phyloP scores from a whole-genome alignment of 805 yeast species.

The Sugiyamaella lignohabitans region DNA sequence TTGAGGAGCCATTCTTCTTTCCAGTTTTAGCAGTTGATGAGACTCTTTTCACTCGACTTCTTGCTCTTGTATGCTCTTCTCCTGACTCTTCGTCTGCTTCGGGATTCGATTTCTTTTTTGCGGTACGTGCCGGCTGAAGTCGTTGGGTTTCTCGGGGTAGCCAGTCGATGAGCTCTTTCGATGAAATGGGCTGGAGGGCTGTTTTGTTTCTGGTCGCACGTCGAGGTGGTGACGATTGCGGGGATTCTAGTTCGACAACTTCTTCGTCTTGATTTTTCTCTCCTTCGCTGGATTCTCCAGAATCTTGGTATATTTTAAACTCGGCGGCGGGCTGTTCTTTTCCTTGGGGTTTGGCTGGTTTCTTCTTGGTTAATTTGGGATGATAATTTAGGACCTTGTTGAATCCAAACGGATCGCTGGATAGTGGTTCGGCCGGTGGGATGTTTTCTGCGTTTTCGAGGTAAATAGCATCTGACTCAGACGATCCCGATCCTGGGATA shows the following conservation, averaged over 20 bases:
- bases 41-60: too few relatives aligned
- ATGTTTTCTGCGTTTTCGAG: not conserved
- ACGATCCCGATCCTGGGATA: not conserved
- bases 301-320: slow-evolving; percentile 2
- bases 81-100: too few relatives aligned
- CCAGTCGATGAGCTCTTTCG: not conserved
- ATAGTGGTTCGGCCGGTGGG: slow-evolving; percentile 1
- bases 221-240: not conserved
- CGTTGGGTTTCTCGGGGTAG: not conserved
- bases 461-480: not conserved
- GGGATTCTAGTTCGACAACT: not conserved
- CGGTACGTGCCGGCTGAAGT: not conserved
- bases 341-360: too few relatives aligned
- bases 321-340: not conserved
- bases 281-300: not conserved
- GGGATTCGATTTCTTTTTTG: too few relatives aligned
- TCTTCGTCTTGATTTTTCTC: not conserved
- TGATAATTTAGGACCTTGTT: not conserved
- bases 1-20: not conserved
- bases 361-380: not conserved
- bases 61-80: too few relatives aligned
- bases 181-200: not conserved
- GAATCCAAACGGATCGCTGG: slow-evolving; percentile 9
- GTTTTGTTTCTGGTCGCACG: too few relatives aligned
- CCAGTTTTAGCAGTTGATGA: too few relatives aligned